Conservation (phyloP, 1,284 basidiomycete species). For the Microbotryum saponariae region DNA sequence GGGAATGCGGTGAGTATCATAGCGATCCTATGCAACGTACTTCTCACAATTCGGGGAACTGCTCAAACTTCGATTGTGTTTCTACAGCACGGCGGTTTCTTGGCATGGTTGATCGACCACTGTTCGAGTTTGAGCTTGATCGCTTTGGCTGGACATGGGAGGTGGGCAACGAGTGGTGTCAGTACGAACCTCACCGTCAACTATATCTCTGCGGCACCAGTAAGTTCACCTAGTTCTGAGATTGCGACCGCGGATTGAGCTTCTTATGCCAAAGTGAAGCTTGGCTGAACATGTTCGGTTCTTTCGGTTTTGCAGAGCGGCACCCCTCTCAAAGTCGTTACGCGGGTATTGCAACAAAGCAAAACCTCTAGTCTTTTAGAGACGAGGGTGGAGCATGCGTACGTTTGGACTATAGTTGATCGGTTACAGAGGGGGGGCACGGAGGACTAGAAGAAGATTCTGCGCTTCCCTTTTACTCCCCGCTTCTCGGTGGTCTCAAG, state of each 20-base stretch:
- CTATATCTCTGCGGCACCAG: constrained; percentile 23
- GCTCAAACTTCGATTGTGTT: too few species aligned
- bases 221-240: constrained; percentile 1
- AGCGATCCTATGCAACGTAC: too few species aligned
- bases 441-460: constrained; percentile 5
- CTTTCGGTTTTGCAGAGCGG: constrained; percentile 9
- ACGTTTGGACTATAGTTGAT: constrained; percentile 2
- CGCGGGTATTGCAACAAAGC: constrained; percentile 19
- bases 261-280: too few species aligned
- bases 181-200: constrained; percentile 18
- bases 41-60: too few species aligned
- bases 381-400: constrained; percentile 18
- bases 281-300: neutral
- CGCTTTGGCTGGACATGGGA: constrained; percentile 9
- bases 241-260: neutral
- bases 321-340: constrained; percentile 10
- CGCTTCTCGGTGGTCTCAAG: too few species aligned
- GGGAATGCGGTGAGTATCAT: too few species aligned
- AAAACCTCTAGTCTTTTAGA: constrained; percentile 17
- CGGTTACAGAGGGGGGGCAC: constrained; percentile 15
- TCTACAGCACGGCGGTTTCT: constrained; percentile 20
- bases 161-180: constrained; percentile 23
- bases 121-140: constrained; percentile 18
- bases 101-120: constrained; percentile 29
- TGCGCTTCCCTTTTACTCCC: neutral